These are phyloP conservation scores for Lunasporangiospora selenospora DNA, from an alignment of 192 early-diverging fungal genomes.

Conservation along the genomic window DNA sequence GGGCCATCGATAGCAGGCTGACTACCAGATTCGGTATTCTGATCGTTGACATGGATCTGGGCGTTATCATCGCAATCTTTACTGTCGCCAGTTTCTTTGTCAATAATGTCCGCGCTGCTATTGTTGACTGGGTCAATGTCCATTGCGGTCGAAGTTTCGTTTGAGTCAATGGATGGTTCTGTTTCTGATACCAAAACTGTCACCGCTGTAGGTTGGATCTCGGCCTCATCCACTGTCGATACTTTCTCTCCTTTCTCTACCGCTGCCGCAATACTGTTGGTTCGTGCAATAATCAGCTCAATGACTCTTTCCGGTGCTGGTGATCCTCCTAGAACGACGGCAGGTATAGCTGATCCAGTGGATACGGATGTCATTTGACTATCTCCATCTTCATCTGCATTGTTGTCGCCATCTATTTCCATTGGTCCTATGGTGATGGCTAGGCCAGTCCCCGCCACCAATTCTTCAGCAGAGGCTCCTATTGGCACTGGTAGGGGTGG, in stretches of 20 bases:
- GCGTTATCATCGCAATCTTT: too few relatives aligned
- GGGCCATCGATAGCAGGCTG: too few relatives aligned
- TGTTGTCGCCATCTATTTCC: too few relatives aligned
- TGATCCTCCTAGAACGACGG: slow-evolving; percentile 6
- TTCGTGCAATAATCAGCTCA: slow-evolving; percentile 21
- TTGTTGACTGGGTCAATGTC: too few relatives aligned
- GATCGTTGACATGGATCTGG: too few relatives aligned
- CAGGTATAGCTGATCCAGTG: slow-evolving; percentile 1
- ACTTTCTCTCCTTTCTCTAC: not conserved
- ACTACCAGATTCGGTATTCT: too few relatives aligned
- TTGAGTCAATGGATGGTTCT: not conserved
- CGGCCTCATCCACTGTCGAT: not conserved
- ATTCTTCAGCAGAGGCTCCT: not conserved
- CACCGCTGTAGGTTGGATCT: not conserved
- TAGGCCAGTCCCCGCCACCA: too few relatives aligned
- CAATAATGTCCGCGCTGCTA: too few relatives aligned
- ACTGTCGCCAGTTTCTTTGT: too few relatives aligned
- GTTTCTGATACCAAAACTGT: not conserved
- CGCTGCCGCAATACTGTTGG: not conserved
- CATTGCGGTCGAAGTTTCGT: not conserved
- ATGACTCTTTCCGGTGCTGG: slow-evolving; percentile 27
- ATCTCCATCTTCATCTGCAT: slow-evolving; percentile 1
- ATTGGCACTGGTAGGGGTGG: slow-evolving; percentile 14
- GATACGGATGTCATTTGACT: not conserved
- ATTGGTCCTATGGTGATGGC: too few relatives aligned